These are phyloP conservation scores for Ophiostoma quercus DNA, from an alignment of 2,329 filamentous ascomycete genomes.

Conservation along the genomic window DNA sequence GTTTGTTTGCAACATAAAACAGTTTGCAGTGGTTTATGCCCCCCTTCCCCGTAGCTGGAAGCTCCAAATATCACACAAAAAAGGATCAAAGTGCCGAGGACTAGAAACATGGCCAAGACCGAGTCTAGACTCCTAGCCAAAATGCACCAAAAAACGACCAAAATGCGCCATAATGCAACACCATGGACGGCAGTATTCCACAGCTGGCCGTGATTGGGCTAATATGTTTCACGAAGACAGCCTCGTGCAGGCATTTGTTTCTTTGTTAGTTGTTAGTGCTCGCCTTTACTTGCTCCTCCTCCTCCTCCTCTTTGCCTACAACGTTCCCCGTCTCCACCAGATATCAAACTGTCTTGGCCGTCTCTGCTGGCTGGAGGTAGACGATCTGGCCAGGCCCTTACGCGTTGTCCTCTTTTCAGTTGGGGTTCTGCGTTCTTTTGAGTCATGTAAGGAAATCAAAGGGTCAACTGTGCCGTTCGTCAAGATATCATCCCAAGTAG, in stretches of 20 bases:
- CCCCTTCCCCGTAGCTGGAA: background rate
- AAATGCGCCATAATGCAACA: background rate
- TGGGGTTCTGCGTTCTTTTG: background rate
- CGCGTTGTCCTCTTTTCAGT: background rate
- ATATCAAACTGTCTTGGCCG: background rate
- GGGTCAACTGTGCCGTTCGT: too few species aligned
- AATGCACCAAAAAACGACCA: background rate
- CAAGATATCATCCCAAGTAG: background rate
- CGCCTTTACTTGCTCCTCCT: background rate
- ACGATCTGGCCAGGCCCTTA: background rate
- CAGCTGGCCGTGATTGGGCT: background rate
- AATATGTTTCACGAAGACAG: background rate
- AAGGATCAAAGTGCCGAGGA: background rate
- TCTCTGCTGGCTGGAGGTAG: background rate
- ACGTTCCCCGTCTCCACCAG: slow-evolving; percentile 1
- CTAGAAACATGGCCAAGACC: background rate
- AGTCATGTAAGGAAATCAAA: too few species aligned
- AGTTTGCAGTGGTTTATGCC: slow-evolving; percentile 3
- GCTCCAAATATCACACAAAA: background rate
- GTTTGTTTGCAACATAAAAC: slow-evolving; percentile 10
- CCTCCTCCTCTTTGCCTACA: background rate
- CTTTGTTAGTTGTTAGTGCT: background rate
- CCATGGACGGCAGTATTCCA: background rate
- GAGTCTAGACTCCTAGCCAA: background rate
- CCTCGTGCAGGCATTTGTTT: slow-evolving; percentile 4